Base-by-base conservation (phyloP, 1,284 basidiomycete species). In the Ceratobasidium sp. region DNA sequence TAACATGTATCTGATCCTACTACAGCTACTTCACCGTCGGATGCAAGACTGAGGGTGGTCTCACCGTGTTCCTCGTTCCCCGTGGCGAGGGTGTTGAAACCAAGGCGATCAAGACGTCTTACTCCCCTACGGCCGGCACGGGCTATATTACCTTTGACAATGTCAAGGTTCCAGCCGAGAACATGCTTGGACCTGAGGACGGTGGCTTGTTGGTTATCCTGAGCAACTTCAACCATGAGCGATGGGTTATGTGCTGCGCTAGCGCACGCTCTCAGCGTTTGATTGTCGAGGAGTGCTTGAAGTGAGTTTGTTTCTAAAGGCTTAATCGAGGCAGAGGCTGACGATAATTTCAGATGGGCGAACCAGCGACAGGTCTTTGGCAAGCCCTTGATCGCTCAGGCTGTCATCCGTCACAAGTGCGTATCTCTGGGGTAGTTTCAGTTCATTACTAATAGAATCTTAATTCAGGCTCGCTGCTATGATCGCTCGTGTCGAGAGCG, bases 101-200 rank as follows among this genome's bases (percentile, higher is more conserved):
- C 26, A 88, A 88, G 81, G 86, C 85, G 56, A 90, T 91, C 86
- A 89, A 89, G 82, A 89, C 88, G 0, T 85, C 86, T 12, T 87
- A 89, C 83, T 87, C 86, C 3, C 72, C 83, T 40, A 83, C 86
- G 12, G 86, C 88, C 1, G 88, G 88, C 1, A 90, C 89, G 0
- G 88, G 89, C 10, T 90, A 89, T 82, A 87, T 90, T 82, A 90
- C 89, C 1, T 90, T 90, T 81, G 89, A 91, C 84, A 89, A 90
- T 79, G 89, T 90, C 83, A 88, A 88, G 82, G 88, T 91, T 1
- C 89, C 89, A 13, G 86, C 86, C 28, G 88, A 88, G 81, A 88
- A 91, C 84, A 86, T 89, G 79, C 85, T 91, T 33, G 90, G 90
- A 26, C 85, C 87, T 77, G 90, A 90, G 82, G 87, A 89, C 77